phyloP scores from a whole-genome alignment of 768 basidiomycete species.

The Leccinum uliginosum region DNA sequence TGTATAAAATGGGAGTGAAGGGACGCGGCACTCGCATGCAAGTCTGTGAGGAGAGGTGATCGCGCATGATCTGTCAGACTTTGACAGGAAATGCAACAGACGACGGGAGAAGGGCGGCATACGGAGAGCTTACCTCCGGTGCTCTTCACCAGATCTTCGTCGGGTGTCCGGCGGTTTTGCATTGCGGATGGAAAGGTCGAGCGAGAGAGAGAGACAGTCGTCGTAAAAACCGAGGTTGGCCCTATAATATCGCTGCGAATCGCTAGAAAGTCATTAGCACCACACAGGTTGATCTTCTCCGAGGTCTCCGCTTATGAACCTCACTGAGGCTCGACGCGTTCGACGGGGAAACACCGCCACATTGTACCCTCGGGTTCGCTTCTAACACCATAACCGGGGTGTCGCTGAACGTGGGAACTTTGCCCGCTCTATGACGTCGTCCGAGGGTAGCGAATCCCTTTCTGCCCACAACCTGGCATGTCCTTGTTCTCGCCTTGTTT shows the following conservation, averaged over 20 bases:
- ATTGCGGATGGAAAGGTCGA: conserved; percentile 16
- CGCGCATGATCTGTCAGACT: conserved; percentile 10
- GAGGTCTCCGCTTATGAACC: too few relatives aligned
- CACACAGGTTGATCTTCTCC: too few relatives aligned
- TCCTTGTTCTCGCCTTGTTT: neutral
- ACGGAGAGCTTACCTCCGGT: conserved; percentile 28
- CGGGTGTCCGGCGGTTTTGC: conserved; percentile 18
- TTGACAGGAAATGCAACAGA: conserved; percentile 8
- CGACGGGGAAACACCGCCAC: conserved; percentile 3
- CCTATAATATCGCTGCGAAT: too few relatives aligned
- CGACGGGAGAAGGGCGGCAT: conserved; percentile 6
- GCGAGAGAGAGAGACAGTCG: neutral
- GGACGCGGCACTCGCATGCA: conserved; percentile 1
- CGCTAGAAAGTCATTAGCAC: too few relatives aligned
- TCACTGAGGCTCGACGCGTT: neutral
- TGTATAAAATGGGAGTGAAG: conserved; percentile 1
- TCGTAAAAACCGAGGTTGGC: too few relatives aligned
- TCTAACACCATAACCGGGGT: neutral
- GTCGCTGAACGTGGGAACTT: neutral
- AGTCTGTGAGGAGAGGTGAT: conserved; percentile 7
- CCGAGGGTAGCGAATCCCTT: neutral
- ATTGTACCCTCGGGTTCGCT: neutral
- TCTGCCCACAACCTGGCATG: neutral
- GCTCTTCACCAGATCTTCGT: conserved; percentile 12
- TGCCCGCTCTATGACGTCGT: neutral